phyloP scores from a whole-genome alignment of 2,329 filamentous ascomycete genomes.

The Cryphonectria radicalis region DNA sequence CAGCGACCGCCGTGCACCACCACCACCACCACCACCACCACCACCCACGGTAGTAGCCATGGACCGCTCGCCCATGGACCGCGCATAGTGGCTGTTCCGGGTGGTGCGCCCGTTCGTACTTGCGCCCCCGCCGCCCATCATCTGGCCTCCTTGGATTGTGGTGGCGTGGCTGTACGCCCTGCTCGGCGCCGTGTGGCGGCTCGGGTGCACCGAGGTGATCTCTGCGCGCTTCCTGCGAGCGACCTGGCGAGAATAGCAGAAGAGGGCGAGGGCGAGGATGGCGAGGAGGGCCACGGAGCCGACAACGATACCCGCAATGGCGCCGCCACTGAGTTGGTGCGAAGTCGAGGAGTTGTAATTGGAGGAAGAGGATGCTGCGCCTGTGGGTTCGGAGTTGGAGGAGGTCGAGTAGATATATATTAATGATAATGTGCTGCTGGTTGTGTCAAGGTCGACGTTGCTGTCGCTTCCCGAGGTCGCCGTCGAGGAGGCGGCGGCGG shows the following conservation, averaged over 20 bases:
- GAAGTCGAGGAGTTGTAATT: constrained; percentile 4
- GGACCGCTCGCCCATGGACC: constrained; percentile 7
- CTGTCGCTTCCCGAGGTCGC: constrained; percentile 3
- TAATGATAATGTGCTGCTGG: constrained; percentile 25
- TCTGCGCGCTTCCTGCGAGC: constrained; percentile 25
- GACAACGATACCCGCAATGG: constrained; percentile 36
- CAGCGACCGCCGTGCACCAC: constrained; percentile 6
- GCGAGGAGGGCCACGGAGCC: constrained; percentile 29
- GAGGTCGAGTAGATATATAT: constrained; percentile 26
- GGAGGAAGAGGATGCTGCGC: constrained; percentile 10
- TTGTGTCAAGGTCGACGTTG: constrained; percentile 8
- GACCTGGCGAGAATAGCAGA: constrained; percentile 24
- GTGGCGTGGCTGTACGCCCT: constrained; percentile 7
- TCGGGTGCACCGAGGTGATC: constrained; percentile 8
- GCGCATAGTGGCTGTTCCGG: constrained; percentile 10
- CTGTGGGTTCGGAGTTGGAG: constrained; percentile 7
- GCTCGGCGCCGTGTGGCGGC: constrained; percentile 6
- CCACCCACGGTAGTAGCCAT: not conserved
- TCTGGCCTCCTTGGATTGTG: not conserved
- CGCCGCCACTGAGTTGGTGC: constrained; percentile 31
- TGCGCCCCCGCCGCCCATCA: not conserved
- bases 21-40: too few relatives aligned
- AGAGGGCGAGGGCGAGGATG: constrained; percentile 29
- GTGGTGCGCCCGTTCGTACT: constrained; percentile 3
- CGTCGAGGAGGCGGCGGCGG: not conserved